These are phyloP conservation scores for Cornus controversa DNA, from an alignment of 148 eudicot species.

Conservation along the genomic window DNA sequence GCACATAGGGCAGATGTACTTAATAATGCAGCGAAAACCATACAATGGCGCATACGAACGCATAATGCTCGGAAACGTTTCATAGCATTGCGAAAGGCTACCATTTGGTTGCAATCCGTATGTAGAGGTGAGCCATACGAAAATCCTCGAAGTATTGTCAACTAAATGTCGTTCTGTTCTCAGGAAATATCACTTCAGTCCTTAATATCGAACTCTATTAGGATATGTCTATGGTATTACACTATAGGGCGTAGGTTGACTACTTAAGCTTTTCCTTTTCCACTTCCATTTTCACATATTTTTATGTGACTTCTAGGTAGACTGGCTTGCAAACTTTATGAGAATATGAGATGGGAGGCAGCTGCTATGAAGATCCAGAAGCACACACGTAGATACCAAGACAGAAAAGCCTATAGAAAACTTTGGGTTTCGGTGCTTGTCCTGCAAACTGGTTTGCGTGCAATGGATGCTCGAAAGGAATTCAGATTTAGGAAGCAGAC, in stretches of 20 bases:
- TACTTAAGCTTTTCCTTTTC: not conserved
- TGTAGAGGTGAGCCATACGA: conserved; percentile 54
- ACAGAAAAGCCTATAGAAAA: conserved; percentile 52
- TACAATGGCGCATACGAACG: conserved; percentile 77
- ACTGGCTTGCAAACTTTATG: conserved; percentile 58
- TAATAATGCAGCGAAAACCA: conserved; percentile 69
- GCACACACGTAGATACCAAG: conserved; percentile 46
- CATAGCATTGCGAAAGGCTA: conserved; percentile 53
- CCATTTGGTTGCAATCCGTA: conserved; percentile 59
- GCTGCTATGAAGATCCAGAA: conserved; percentile 77
- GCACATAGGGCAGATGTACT: conserved; percentile 90
- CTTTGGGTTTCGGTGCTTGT: conserved; percentile 61
- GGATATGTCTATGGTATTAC: no score
- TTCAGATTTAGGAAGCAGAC: conserved; percentile 58
- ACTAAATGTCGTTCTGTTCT: not conserved
- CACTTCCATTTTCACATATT: conserved; percentile 12
- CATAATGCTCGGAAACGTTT: conserved; percentile 77
- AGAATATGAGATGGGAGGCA: conserved; percentile 60
- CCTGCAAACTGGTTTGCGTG: conserved; percentile 69
- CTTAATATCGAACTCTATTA: not conserved
- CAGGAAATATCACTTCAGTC: not conserved
- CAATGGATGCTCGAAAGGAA: conserved; percentile 71
- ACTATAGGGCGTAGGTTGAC: not conserved
- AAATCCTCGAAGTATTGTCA: conserved; percentile 11
- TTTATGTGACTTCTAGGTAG: conserved; percentile 46